Percentiles rank a stretch among this genome's conserved stretches.
Conservation (phyloP, 805 yeast species). For the Wickerhamiella occidentalis region DNA sequence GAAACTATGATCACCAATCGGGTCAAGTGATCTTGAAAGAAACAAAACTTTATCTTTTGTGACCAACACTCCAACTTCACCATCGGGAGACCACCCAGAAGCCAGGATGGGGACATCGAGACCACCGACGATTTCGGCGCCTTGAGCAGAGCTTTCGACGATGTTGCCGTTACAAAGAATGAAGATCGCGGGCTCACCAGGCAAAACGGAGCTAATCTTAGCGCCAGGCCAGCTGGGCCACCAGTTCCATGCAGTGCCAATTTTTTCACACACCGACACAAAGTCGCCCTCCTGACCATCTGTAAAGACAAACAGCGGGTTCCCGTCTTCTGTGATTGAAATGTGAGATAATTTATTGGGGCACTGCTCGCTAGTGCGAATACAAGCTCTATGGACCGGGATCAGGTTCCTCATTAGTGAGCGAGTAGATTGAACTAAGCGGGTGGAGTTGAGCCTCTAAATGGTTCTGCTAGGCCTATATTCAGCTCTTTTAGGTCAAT, state of each 20-base stretch:
- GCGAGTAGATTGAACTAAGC: not conserved
- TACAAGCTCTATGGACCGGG: slow-evolving; percentile 12
- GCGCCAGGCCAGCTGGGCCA: slow-evolving; percentile 14
- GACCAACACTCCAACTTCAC: slow-evolving; percentile 64
- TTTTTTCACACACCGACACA: slow-evolving; percentile 2
- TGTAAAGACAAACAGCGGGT: slow-evolving; percentile 9
- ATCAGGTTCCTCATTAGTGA: slow-evolving; percentile 14
- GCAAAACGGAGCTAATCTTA: slow-evolving; percentile 33
- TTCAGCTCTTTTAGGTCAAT: too few relatives aligned
- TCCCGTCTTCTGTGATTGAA: slow-evolving; percentile 10
- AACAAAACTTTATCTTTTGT: slow-evolving; percentile 40
- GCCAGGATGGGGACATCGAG: slow-evolving; percentile 63
- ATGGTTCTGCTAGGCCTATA: too few relatives aligned
- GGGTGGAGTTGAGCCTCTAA: too few relatives aligned
- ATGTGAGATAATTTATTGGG: slow-evolving; percentile 10
- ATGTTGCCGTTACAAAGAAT: slow-evolving; percentile 70
- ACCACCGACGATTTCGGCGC: slow-evolving; percentile 66
- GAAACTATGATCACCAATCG: slow-evolving; percentile 53
- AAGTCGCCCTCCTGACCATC: slow-evolving; percentile 2
- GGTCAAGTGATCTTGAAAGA: slow-evolving; percentile 67
- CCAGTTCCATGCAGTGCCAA: slow-evolving; percentile 5
- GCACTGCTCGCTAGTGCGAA: slow-evolving; percentile 10
- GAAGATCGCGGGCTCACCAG: slow-evolving; percentile 50
- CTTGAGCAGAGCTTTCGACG: slow-evolving; percentile 37
- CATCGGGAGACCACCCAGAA: slow-evolving; percentile 85